Evolutionary conservation across 1,139 yeast genomes (phyloP), one percentile per base, ranked within the genome.

Genomic region (Nakaseomyces glabratus): DNA sequence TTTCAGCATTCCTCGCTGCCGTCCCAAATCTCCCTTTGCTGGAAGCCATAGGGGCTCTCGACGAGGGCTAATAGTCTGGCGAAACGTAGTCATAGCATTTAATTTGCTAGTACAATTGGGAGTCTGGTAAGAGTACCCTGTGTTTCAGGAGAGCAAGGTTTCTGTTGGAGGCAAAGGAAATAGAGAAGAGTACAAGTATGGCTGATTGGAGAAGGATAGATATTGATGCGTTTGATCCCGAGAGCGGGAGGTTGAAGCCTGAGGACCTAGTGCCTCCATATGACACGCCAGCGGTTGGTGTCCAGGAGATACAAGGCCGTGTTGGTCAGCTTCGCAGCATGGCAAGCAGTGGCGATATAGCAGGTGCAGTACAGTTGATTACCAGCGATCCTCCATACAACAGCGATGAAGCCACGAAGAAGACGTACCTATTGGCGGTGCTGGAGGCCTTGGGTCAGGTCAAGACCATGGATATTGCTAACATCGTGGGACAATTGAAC

Each of bases 161-260:
- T n/a, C n/a, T n/a, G n/a, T n/a, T n/a, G n/a, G n/a, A n/a, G n/a
- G n/a, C n/a, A n/a, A n/a, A n/a, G n/a, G n/a, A n/a, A n/a, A n/a
- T n/a, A n/a, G n/a, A n/a, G n/a, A n/a, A 22, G n/a, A 10, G 17
- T 15, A 26, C 12, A 26, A 15, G 5, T 26, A 28, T 31, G 31
- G 18, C 28, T 5, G 66, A 64, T 41, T 65, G 69, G 69, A 63
- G 98, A 71, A 76, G 88, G 69, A 82, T 88, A 49, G 95, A 90
- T 57, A 77, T 90, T 39, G 97, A 90, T 60, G 84, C 86, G 16
- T 76, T 76, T 50, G 96, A 88, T 52, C 81, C 93, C 5, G 95
- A 85, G 36, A 58, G 58, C 44, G 71, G 71, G 39, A 76, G 76
- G 49, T 61, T 82, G 45, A 65, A 78, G 17, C 68, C 68, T 31